Evolutionary conservation across 2,329 filamentous ascomycete genomes (phyloP).

Genomic region (Pseudomassariella vexata): DNA sequence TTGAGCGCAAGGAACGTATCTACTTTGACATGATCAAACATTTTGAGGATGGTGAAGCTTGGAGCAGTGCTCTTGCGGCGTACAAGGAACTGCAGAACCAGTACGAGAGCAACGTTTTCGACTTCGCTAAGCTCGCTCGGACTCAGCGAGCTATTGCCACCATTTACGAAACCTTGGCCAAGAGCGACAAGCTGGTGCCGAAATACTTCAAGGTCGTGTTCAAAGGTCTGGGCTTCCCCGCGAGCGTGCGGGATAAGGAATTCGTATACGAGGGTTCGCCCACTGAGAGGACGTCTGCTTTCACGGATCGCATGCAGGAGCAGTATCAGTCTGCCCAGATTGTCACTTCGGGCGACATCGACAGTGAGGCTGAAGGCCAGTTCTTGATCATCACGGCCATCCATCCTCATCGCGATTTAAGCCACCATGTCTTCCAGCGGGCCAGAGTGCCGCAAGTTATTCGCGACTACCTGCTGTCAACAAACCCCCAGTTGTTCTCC

Average conservation of each 20-base stretch:
- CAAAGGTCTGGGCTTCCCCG: conserved; percentile 81
- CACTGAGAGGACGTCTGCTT: conserved; percentile 70
- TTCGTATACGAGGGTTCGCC: conserved; percentile 84
- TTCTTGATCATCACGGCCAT: conserved; percentile 79
- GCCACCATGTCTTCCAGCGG: conserved; percentile 80
- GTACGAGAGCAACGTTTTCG: conserved; percentile 84
- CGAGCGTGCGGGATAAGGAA: conserved; percentile 77
- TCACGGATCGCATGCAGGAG: conserved; percentile 87
- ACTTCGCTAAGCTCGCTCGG: conserved; percentile 86
- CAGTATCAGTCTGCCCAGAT: conserved; percentile 84
- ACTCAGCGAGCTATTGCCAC: conserved; percentile 86
- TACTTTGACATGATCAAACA: conserved; percentile 94
- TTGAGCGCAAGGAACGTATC: conserved; percentile 86
- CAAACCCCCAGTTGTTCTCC: conserved; percentile 73
- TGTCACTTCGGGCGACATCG: conserved; percentile 58
- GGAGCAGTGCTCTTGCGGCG: conserved; percentile 79
- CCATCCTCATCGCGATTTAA: conserved; percentile 74
- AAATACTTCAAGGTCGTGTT: conserved; percentile 92
- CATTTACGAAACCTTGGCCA: conserved; percentile 83
- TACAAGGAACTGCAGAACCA: conserved; percentile 90
- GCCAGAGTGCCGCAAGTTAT: conserved; percentile 77
- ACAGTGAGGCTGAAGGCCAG: conserved; percentile 83
- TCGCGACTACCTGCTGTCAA: conserved; percentile 78
- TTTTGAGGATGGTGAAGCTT: conserved; percentile 91
- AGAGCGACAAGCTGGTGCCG: conserved; percentile 70